Conservation (phyloP, 352 stramenopile species). For the Phytophthora aleatoria region DNA sequence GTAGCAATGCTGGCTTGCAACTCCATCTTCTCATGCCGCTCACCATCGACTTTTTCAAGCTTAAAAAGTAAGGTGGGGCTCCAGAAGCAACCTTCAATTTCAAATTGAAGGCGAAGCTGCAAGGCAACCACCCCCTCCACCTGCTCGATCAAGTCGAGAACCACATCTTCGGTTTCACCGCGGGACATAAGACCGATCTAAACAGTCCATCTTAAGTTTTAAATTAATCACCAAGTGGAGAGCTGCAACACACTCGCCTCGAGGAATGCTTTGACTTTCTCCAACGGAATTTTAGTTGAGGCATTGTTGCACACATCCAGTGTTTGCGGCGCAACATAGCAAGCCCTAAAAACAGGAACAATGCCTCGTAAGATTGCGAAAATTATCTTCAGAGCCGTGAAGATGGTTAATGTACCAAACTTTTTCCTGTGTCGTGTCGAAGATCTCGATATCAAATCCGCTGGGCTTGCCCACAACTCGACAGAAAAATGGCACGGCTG, state of each 20-base stretch:
- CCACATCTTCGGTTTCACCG: not conserved
- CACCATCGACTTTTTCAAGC: not conserved
- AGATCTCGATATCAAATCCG: slow-evolving; percentile 18
- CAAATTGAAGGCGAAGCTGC: slow-evolving; percentile 10
- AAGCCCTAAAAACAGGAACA: not conserved
- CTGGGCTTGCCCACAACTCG: slow-evolving; percentile 6
- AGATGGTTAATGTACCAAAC: slow-evolving; percentile 1
- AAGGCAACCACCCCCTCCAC: not conserved
- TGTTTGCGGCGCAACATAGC: slow-evolving; percentile 4
- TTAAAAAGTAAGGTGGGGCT: slow-evolving; percentile 10
- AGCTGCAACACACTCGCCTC: slow-evolving; percentile 2
- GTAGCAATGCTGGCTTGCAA: slow-evolving; percentile 13
- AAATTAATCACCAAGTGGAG: not conserved
- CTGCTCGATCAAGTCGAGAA: slow-evolving; percentile 3
- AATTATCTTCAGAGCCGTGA: not conserved
- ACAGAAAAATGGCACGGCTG: slow-evolving; percentile 2
- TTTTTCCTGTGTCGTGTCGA: slow-evolving; percentile 1
- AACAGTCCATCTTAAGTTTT: not conserved
- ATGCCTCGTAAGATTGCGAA: too few species aligned
- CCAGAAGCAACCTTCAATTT: slow-evolving; percentile 7
- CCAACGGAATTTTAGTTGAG: slow-evolving; percentile 8
- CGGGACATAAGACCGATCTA: not conserved
- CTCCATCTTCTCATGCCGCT: slow-evolving; percentile 8
- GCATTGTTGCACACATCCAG: slow-evolving; percentile 1
- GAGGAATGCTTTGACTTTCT: slow-evolving; percentile 3